Evolutionary conservation across 2,329 filamentous ascomycete genomes (phyloP).

Genomic region (Paracorniculantispora psalliotae): DNA sequence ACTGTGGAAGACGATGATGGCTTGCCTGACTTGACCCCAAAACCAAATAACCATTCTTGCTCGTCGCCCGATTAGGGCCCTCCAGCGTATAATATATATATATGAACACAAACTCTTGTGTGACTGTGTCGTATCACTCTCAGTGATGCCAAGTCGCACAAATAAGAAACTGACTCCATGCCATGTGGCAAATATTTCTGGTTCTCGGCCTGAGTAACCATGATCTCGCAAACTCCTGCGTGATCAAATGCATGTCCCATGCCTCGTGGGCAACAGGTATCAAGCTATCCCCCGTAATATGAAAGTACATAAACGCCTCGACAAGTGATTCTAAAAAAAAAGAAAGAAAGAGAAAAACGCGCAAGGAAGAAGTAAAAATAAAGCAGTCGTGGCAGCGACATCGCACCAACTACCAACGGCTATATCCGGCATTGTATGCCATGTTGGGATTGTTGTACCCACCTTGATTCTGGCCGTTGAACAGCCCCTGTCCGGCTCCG

Average conservation of each 20-base stretch:
- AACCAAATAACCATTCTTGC: conserved; percentile 13
- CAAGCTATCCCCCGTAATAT: conserved; percentile 18
- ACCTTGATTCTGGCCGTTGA: conserved; percentile 87
- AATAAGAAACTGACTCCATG: conserved; percentile 26
- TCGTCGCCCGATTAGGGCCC: conserved; percentile 23
- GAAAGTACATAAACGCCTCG: conserved; percentile 27
- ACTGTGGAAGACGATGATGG: conserved; percentile 65
- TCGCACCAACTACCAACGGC: conserved; percentile 55
- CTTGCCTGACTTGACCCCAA: conserved; percentile 53
- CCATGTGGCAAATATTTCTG: conserved; percentile 23
- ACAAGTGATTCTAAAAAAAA: conserved; percentile 20
- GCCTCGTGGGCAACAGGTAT: conserved; percentile 23
- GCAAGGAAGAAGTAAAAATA: conserved; percentile 21
- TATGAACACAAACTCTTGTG: conserved; percentile 8
- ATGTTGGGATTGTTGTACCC: conserved; percentile 79
- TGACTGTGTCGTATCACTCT: background rate
- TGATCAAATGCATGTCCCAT: conserved; percentile 27
- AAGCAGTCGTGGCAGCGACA: conserved; percentile 16
- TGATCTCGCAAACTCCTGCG: conserved; percentile 28
- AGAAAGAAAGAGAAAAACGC: conserved; percentile 16
- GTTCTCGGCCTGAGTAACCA: conserved; percentile 23
- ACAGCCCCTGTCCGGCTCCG: conserved; percentile 83
- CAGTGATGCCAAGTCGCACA: conserved; percentile 21
- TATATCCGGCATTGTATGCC: conserved; percentile 73
- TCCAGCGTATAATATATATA: conserved; percentile 19